A percentile compares a stretch with the other conserved stretches of the same genome.
Evolutionary conservation across 176 grass and related monocot genomes (phyloP).

Genomic region (Thalia dealbata): DNA sequence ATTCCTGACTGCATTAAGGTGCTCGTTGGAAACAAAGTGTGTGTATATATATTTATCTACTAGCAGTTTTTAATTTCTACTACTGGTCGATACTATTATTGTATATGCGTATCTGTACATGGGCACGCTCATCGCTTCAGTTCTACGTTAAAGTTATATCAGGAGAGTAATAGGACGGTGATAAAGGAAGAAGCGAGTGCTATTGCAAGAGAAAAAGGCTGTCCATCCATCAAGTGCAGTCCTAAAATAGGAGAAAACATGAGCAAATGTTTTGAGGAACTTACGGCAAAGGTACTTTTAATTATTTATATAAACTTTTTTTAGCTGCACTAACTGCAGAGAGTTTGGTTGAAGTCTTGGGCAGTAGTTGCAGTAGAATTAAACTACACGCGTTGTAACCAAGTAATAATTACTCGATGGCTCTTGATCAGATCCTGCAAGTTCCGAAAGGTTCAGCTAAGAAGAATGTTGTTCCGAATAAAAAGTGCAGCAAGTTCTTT

Average conservation of each 20-base stretch:
- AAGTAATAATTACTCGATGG: no score
- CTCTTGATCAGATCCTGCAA: no score
- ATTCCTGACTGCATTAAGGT: conserved; percentile 74
- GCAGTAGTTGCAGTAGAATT: no score
- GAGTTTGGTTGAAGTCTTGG: no score
- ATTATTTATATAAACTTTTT: no score
- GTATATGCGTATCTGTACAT: no score
- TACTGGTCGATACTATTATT: no score
- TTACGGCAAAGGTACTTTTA: conserved; percentile 49
- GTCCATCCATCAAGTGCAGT: conserved; percentile 74
- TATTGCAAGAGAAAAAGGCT: conserved; percentile 53
- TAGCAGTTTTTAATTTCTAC: no score
- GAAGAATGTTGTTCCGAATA: neutral
- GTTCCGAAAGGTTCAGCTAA: conserved; percentile 45
- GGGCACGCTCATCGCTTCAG: neutral
- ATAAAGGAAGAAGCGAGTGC: conserved; percentile 78
- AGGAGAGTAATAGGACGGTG: conserved; percentile 73
- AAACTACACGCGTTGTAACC: no score
- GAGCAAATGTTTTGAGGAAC: conserved; percentile 80
- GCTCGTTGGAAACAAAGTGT: conserved; percentile 89
- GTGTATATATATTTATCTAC: no score
- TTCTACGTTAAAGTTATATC: neutral
- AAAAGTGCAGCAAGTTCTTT: no score
- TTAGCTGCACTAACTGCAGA: no score
- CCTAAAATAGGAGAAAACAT: conserved; percentile 80